These are phyloP conservation scores for Leccinellum luteum DNA, from an alignment of 768 basidiomycete genomes.

Conservation along the genomic window DNA sequence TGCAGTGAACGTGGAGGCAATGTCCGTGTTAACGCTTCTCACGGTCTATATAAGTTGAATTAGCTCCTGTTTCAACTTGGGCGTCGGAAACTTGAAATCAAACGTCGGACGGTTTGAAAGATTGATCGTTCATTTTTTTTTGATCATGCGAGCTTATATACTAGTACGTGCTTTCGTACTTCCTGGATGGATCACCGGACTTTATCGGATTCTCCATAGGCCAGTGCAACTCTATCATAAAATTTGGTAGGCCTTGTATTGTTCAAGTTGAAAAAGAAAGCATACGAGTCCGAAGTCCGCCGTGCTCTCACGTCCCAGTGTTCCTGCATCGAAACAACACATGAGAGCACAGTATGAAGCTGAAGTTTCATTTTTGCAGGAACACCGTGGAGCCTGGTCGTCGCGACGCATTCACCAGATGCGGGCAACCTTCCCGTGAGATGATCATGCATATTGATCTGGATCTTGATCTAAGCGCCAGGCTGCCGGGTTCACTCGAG, in stretches of 20 bases:
- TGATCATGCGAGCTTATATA: neutral
- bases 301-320: neutral
- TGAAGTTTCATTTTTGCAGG: neutral
- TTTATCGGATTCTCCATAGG: conserved; percentile 1
- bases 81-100: neutral
- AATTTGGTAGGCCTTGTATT: neutral
- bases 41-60: conserved; percentile 26
- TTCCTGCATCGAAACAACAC: neutral
- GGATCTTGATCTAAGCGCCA: too few species aligned
- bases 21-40: conserved; percentile 20
- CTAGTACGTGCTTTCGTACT: neutral
- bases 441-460: neutral
- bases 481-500: neutral
- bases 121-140: neutral
- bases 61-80: conserved; percentile 14
- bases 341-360: neutral
- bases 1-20: conserved; percentile 21
- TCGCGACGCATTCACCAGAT: neutral
- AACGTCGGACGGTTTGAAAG: neutral
- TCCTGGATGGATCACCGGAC: conserved; percentile 5
- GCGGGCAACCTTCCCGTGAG: neutral
- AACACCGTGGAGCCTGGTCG: neutral
- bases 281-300: neutral
- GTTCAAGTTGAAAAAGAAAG: too few species aligned
- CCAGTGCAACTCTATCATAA: neutral